Conservation (phyloP, 1,284 basidiomycete genomes). For the Sphaerobolus stellatus region DNA sequence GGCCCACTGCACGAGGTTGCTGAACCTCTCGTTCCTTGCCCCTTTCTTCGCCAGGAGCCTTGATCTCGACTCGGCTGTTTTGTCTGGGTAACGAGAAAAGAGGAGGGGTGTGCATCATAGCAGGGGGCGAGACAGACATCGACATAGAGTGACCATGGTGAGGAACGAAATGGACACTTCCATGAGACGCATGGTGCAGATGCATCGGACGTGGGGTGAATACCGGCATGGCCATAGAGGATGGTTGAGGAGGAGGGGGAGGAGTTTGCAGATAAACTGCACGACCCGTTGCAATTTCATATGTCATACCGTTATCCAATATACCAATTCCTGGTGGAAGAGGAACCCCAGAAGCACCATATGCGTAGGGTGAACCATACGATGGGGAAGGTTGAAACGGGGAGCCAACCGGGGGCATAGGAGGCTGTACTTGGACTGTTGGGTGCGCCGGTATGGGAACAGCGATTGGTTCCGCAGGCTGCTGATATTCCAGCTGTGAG, state of each 20-base stretch:
- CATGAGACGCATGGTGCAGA: conserved; percentile 48
- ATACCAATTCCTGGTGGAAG: conserved; percentile 74
- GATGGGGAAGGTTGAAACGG: conserved; percentile 54
- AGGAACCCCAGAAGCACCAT: conserved; percentile 38
- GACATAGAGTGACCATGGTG: conserved; percentile 58
- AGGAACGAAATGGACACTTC: conserved; percentile 47
- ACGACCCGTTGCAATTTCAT: conserved; percentile 75
- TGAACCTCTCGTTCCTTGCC: conserved; percentile 25
- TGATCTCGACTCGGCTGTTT: conserved; percentile 69
- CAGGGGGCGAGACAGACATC: conserved; percentile 58
- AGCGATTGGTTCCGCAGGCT: conserved; percentile 14
- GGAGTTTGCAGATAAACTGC: conserved; percentile 66
- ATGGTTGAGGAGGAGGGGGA: conserved; percentile 46
- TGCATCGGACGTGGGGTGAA: conserved; percentile 66
- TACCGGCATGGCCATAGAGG: conserved; percentile 41
- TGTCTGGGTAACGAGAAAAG: conserved; percentile 74
- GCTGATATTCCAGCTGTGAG: too few relatives aligned
- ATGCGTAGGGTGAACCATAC: conserved; percentile 64
- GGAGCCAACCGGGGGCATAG: conserved; percentile 58
- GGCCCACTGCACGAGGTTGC: conserved; percentile 14
- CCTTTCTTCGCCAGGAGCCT: conserved; percentile 52
- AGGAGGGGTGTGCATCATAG: conserved; percentile 55
- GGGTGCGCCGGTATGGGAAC: conserved; percentile 20
- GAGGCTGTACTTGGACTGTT: conserved; percentile 32
- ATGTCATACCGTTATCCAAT: conserved; percentile 71